These are phyloP conservation scores for Globomyces pollinis-pini DNA, from an alignment of 192 early-diverging fungal species.

Conservation along the genomic window DNA sequence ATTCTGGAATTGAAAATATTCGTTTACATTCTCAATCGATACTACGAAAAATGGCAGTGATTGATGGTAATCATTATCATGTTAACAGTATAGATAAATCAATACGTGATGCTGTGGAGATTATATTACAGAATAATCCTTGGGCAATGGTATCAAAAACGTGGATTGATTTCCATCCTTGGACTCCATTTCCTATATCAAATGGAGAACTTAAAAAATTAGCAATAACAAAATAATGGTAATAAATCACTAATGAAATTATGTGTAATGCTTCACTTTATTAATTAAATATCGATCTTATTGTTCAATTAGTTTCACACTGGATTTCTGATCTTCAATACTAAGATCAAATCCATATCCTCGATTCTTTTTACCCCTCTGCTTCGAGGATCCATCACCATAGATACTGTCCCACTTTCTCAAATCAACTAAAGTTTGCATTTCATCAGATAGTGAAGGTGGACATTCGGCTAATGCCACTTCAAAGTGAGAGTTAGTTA, in stretches of 20 bases:
- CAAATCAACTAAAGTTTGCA: conserved; percentile 80
- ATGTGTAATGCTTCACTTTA: no score
- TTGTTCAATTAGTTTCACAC: no score
- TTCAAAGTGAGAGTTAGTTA: conserved; percentile 68
- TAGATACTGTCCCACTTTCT: conserved; percentile 85
- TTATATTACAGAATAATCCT: neutral
- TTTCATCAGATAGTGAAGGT: conserved; percentile 82
- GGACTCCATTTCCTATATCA: no score
- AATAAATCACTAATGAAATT: no score
- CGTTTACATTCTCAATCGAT: neutral
- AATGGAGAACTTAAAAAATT: neutral
- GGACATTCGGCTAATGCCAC: conserved; percentile 75
- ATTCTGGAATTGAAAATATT: conserved; percentile 10
- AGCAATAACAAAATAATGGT: no score
- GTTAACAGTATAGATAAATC: neutral
- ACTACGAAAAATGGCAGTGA: neutral
- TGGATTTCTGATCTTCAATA: neutral
- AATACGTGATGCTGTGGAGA: neutral
- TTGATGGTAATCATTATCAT: conserved; percentile 6
- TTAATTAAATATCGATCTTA: no score
- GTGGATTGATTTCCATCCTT: neutral
- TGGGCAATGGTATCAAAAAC: neutral
- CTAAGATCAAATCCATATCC: conserved; percentile 46
- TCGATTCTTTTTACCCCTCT: conserved; percentile 34
- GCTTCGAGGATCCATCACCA: conserved; percentile 64